Evolutionary conservation across 441 rosid species (phyloP), one percentile per base, ranked within the genome.

Genomic region (Brassica hybrid): DNA sequence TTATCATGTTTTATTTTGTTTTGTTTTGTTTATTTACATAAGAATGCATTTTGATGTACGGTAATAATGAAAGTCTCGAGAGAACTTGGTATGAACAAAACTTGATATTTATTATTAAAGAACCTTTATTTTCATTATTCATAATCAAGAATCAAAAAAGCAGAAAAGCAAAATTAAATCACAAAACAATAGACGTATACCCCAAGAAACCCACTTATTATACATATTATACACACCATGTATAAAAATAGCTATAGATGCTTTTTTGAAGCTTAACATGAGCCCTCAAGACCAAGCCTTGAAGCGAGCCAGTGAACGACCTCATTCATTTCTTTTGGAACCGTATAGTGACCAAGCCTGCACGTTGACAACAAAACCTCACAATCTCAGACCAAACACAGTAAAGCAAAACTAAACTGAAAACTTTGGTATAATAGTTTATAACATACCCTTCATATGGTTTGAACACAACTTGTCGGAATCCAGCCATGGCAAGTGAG

Each of bases 281-380:
- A 80, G 5, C 92, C 91, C n/a, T 84, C 89, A n/a, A 88, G 90
- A 10, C 85, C 88, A 41, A 89, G 76, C 65, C 75, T 73, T 66
- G 88, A 65, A 2, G 84, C 83, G 30, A 91, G 83, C 89, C 92
- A 89, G 56, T 79, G 82, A 74, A 88, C 82, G 17, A 88, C 85
- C 64, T 84, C 91, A 48, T 87, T 85, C 82, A 75, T 89, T 75
- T 89, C 90, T 81, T 84, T 83, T 1, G 96, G 96, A 57, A 87
- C 64, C 2, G 96, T 86, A 21, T 85, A 87, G 79, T 89, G 91
- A 76, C 93, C 91, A 30, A 88, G 86, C 82, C 91, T 90, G 80
- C 78, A 81, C 73, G 14, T 21, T 36, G 6, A 56, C 54, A 52
- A 30, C n/a, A 48, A 65, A 34, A 63, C 34, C 64, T 32, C 13